Evolutionary conservation across 495 filamentous ascomycete genomes (phyloP).

Genomic region (Tetracladium marchalianum): DNA sequence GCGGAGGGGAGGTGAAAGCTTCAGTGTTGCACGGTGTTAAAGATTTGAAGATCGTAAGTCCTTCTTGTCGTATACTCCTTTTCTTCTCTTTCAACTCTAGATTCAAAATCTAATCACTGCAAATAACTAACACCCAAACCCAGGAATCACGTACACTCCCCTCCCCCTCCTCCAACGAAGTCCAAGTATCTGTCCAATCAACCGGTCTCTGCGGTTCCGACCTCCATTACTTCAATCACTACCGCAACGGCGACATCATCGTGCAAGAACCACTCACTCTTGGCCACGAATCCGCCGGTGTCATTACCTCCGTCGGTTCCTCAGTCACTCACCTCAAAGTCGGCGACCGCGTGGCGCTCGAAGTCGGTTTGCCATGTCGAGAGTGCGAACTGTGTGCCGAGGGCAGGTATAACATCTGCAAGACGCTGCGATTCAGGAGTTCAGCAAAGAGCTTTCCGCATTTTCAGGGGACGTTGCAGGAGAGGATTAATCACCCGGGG

Average conservation of each 20-base stretch:
- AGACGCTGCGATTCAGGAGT: constrained; percentile 64
- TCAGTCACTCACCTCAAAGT: constrained; percentile 29
- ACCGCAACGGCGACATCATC: constrained; percentile 55
- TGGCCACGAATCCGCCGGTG: constrained; percentile 51
- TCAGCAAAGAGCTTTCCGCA: constrained; percentile 73
- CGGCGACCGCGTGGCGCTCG: constrained; percentile 72
- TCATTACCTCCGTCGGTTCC: constrained; percentile 43
- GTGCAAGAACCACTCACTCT: constrained; percentile 54
- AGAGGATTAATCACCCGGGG: constrained; percentile 66
- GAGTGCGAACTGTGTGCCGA: constrained; percentile 53
- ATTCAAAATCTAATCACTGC: neutral
- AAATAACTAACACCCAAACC: constrained; percentile 10
- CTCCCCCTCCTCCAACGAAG: constrained; percentile 37
- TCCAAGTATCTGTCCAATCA: constrained; percentile 45
- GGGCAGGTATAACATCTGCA: constrained; percentile 81
- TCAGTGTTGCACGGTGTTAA: constrained; percentile 62
- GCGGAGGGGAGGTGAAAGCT: constrained; percentile 32
- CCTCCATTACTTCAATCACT: constrained; percentile 59
- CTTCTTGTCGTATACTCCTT: neutral
- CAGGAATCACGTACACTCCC: constrained; percentile 39
- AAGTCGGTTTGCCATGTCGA: constrained; percentile 75
- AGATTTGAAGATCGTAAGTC: constrained; percentile 54
- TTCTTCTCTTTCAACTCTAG: neutral
- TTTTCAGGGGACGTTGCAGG: constrained; percentile 74
- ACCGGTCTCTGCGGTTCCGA: constrained; percentile 63